Conservation (phyloP, 1,284 basidiomycete genomes). For the Ceratobasidium sp. region DNA sequence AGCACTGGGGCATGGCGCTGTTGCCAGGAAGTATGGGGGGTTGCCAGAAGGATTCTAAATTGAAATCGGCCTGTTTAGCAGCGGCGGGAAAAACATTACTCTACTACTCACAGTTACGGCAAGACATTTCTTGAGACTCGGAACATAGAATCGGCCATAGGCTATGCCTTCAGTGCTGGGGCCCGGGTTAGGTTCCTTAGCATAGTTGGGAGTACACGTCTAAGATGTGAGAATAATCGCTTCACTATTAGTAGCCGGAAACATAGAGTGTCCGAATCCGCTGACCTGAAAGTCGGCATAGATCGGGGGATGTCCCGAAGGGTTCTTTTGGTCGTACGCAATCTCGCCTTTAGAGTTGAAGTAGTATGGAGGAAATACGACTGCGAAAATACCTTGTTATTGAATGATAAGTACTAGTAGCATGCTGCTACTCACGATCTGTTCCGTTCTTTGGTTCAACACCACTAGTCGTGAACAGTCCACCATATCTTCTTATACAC, state of each 20-base stretch:
- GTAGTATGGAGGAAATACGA: background rate
- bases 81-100: background rate
- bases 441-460: no score
- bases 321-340: background rate
- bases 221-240: background rate
- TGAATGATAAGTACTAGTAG: no score
- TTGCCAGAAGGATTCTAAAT: background rate
- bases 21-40: background rate
- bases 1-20: background rate
- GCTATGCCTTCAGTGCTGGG: background rate
- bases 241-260: background rate
- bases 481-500: no score
- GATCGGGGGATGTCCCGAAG: background rate
- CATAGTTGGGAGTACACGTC: constrained; percentile 19
- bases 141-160: background rate
- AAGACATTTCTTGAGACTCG: background rate
- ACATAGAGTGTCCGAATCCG: background rate
- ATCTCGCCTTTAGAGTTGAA: background rate
- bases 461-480: no score
- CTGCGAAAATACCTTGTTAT: background rate
- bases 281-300: background rate
- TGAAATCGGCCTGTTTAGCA: background rate
- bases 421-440: no score
- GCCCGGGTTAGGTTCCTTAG: background rate
- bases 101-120: background rate